Conservation (phyloP, 208 protist species). For the Trypanosoma brucei region DNA sequence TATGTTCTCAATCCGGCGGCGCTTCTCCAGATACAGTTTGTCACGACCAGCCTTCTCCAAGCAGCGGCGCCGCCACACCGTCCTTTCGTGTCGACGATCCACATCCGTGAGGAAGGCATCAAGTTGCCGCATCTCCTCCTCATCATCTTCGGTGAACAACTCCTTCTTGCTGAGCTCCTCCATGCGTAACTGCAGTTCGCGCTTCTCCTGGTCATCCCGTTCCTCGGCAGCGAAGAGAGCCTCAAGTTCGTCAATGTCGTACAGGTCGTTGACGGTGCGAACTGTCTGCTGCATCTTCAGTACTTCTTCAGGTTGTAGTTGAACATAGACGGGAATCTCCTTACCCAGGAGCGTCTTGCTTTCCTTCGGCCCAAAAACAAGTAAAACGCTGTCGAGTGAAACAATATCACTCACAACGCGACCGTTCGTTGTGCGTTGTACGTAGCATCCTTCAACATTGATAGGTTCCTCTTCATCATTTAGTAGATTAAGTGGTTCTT, state of each 20-base stretch:
- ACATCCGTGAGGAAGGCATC: constrained; percentile 40
- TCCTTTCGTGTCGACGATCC: constrained; percentile 50
- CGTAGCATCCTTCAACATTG: constrained; percentile 47
- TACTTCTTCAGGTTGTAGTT: constrained; percentile 35
- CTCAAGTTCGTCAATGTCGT: constrained; percentile 67
- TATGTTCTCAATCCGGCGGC: constrained; percentile 29
- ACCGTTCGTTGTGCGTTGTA: constrained; percentile 40
- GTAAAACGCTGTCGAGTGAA: constrained; percentile 43
- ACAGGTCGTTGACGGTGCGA: constrained; percentile 30
- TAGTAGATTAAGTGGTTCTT: constrained; percentile 28
- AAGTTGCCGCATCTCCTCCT: constrained; percentile 71
- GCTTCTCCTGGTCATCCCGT: constrained; percentile 57
- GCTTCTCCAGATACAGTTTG: constrained; percentile 50
- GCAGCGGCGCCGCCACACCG: constrained; percentile 49
- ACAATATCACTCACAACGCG: constrained; percentile 65
- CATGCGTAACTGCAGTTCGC: constrained; percentile 47
- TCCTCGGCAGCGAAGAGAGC: constrained; percentile 38
- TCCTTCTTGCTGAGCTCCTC: constrained; percentile 41
- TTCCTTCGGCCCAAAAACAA: constrained; percentile 52
- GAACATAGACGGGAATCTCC: constrained; percentile 44
- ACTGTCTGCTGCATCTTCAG: constrained; percentile 33
- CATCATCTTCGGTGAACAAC: constrained; percentile 54
- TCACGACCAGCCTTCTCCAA: constrained; percentile 57
- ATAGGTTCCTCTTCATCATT: constrained; percentile 15
- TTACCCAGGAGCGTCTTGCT: constrained; percentile 24